Base-by-base conservation (phyloP, 2,329 filamentous ascomycete genomes). In the Phialemoniopsis sp. region DNA sequence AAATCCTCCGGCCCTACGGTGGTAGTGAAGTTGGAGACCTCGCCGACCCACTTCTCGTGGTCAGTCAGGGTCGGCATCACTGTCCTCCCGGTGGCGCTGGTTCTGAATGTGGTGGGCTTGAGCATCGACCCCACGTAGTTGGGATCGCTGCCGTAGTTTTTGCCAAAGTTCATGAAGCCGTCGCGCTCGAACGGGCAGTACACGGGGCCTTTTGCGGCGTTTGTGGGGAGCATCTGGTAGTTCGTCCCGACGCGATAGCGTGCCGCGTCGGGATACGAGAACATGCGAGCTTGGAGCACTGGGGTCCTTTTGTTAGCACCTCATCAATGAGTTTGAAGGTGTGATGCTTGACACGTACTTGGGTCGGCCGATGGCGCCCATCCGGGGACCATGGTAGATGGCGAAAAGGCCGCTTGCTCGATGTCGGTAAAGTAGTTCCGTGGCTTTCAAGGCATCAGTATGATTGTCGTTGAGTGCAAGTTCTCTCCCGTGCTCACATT, bases 371-470 rank as follows among this genome's bases (percentile, higher is more conserved):
- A 70, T 1, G 72, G 63, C 3, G 64, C 74, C 39, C 74, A 63
- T 5, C 78, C 76, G 0, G 74, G 73, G 0, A 80, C 72, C 58
- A 79, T 66, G 18, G 64, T 75, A 2, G 67, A 69, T 0, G 77
- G 76, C 1, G 70, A 76, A 45, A 81, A 81, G 0, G 73, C 70
- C 0, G 73, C 70, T 53, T 81, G 76, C 47, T 81, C 76, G 35
- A 76, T 67, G 41, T 82, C 45, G 4, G 48, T 45, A 32, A 55
- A 55, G 43, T 41, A 52, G 29, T 56, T 53, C 8, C 42, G 38
- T 1, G 46, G 46, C 40, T 42, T 13, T 15, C 16, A 10, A n/a
- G 29, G 8, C 14, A 13, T 16, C 4, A 6, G 26, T 36, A 13
- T 17, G n/a, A 29, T 15, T 4, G 4, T 29, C 5, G 4, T 15